Base-by-base conservation (phyloP, 805 yeast genomes). In the Vanderwaltozyma yarrowii region DNA sequence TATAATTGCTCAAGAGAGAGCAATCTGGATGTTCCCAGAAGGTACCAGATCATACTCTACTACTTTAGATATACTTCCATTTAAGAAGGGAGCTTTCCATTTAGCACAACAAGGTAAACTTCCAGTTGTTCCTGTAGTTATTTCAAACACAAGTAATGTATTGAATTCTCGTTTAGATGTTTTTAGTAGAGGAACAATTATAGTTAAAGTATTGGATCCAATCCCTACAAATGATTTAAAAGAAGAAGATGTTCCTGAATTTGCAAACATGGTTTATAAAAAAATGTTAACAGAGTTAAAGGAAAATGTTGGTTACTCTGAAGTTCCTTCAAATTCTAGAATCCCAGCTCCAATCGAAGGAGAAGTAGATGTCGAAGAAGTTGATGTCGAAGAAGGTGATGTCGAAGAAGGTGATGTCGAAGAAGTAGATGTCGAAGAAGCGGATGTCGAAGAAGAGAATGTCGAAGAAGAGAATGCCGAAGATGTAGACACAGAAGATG, bases 1-100 rank as follows among this genome's bases (percentile, higher is more conserved):
- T 18, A 67, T 92, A 58, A 78, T 76, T 54, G 52, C 58, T 5
- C 67, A 77, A 35, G 75, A 77, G 53, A 78, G 89, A 50, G 84
- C 82, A 12, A 70, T 92, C 17, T 92, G 80, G 71, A 76, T 92
- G 64, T 92, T 88, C 69, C 95, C 97, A 15, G 99, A 92, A 62
- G 99, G 99, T 18, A 92, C 98, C 2, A 75, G 99, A 60, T 86
- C 96, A 0, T 82, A 80, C 46, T 64, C 82, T 10, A 61, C 73
- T 19, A 69, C 69, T 27, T 79, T 94, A 37, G 76, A 70, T 5
- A 63, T 92, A 58, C 69, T 86, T 33, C 94, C 95, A 1, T 86
- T 92, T 66, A 92, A 92, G 62, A 92, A 92, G 58, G 99, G 99
- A 37, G 96, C 97, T 0, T 92, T 92, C 76, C 96, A 92, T 62